Conservation (phyloP, 2,329 filamentous ascomycete genomes). For the Fusarium chuoi region DNA sequence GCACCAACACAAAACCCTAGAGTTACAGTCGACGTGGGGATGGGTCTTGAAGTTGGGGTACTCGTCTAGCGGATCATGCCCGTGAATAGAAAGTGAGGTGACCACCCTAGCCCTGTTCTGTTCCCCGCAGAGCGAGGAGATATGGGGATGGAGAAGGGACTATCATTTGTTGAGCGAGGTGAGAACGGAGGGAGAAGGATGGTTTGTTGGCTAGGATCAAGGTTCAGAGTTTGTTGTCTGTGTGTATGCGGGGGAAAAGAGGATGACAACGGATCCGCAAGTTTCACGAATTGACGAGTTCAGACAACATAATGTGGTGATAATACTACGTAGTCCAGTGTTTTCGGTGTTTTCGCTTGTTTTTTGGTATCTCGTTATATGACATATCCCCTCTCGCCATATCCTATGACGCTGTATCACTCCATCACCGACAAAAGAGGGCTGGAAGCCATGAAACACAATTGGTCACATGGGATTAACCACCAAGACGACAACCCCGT, state of each 20-base stretch:
- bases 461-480: conserved; percentile 12
- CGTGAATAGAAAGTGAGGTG: conserved; percentile 13
- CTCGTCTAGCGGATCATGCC: conserved; percentile 15
- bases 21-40: conserved; percentile 35
- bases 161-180: conserved; percentile 13
- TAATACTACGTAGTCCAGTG: neutral
- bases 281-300: conserved; percentile 1
- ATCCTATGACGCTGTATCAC: conserved; percentile 11
- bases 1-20: conserved; percentile 7
- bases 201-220: neutral
- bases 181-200: conserved; percentile 20
- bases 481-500: neutral
- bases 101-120: conserved; percentile 7
- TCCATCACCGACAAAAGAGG: neutral
- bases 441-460: neutral
- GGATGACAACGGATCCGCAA: neutral
- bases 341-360: neutral
- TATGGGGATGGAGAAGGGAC: conserved; percentile 4
- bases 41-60: conserved; percentile 35
- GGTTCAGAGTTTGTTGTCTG: neutral
- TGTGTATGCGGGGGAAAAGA: conserved; percentile 6
- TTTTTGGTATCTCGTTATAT: neutral
- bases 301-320: neutral
- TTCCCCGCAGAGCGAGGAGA: conserved; percentile 6
- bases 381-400: neutral